phyloP scores from a whole-genome alignment of 83 land plant species.

The Isoetes engelmannii region DNA sequence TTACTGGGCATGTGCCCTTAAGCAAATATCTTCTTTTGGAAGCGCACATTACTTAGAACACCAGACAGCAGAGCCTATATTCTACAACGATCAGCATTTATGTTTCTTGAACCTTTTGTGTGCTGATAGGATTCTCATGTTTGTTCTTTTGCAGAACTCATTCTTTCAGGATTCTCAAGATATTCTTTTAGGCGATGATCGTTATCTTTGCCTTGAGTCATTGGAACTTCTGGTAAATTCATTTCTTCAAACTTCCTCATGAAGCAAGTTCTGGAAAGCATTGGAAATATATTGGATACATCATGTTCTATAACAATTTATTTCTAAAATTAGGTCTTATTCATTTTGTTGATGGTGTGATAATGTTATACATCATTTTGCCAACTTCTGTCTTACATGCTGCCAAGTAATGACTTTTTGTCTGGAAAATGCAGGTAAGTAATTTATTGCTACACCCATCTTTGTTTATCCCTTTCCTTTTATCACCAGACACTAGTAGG shows the following conservation, averaged over 20 bases:
- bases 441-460: conserved; percentile 12
- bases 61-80: too few species aligned
- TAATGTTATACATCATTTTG: too few species aligned
- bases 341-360: background rate
- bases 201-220: conserved; percentile 29
- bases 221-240: conserved; percentile 34
- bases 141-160: too few species aligned
- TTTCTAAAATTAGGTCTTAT: background rate
- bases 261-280: too few species aligned
- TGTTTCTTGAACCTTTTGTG: too few species aligned
- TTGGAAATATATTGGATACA: too few species aligned
- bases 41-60: too few species aligned
- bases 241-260: background rate
- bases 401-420: background rate
- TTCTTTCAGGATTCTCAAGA: background rate
- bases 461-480: conserved; percentile 17
- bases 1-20: conserved; percentile 32
- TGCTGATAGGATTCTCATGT: too few species aligned
- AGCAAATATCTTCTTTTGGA: conserved; percentile 21
- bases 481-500: conserved; percentile 20
- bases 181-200: conserved; percentile 16
- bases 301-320: too few species aligned
- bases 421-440: background rate
- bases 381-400: too few species aligned
- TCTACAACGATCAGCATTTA: too few species aligned